These are phyloP conservation scores for Phialocephala sp. DNA, from an alignment of 2,329 filamentous ascomycete species.

Conservation along the genomic window DNA sequence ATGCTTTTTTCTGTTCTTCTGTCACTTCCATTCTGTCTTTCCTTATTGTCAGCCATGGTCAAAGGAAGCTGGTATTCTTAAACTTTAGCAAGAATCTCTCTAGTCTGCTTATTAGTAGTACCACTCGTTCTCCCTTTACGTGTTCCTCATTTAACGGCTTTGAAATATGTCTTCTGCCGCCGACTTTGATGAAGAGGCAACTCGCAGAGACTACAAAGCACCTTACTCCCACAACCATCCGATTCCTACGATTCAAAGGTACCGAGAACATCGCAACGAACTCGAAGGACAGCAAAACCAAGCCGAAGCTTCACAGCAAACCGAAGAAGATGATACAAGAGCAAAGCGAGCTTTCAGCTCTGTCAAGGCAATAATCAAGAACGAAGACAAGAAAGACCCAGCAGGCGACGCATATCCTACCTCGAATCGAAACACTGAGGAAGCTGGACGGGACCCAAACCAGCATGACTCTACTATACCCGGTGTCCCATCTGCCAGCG, in stretches of 20 bases:
- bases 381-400: conserved; percentile 33
- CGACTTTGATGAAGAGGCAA: conserved; percentile 35
- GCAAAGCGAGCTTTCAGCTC: conserved; percentile 32
- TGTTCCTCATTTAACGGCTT: not conserved
- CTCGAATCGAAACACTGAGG: conserved; percentile 32
- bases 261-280: conserved; percentile 35
- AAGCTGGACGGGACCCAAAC: conserved; percentile 16
- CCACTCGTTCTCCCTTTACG: not conserved
- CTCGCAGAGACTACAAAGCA: conserved; percentile 34
- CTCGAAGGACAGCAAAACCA: conserved; percentile 30
- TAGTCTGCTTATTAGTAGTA: not conserved
- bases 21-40: not conserved
- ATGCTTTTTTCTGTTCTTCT: not conserved
- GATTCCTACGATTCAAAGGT: conserved; percentile 37
- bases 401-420: conserved; percentile 36
- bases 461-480: conserved; percentile 33
- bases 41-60: not conserved
- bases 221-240: conserved; percentile 37
- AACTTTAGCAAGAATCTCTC: not conserved
- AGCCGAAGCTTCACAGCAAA: conserved; percentile 35
- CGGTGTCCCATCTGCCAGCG: conserved; percentile 15
- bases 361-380: conserved; percentile 33
- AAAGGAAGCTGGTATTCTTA: conserved; percentile 7
- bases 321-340: conserved; percentile 36
- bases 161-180: conserved; percentile 19